Percentiles rank a stretch among this genome's conserved stretches.
phyloP scores from a whole-genome alignment of 768 basidiomycete genomes.

The Daedalea quercina region DNA sequence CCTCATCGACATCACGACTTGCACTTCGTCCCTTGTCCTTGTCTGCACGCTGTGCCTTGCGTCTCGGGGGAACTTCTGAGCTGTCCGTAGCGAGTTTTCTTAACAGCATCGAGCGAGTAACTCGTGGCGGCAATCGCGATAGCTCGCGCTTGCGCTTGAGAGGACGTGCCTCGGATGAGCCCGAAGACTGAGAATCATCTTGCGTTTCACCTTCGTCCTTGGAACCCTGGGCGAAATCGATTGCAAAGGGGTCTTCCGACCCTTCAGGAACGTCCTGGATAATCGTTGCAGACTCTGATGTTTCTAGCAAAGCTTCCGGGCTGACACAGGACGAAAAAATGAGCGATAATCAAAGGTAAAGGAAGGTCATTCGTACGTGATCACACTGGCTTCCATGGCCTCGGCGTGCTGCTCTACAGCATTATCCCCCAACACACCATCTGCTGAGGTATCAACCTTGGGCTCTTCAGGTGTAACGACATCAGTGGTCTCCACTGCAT shows the following conservation, averaged over 20 bases:
- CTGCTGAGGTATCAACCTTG: too few species aligned
- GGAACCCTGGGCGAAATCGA: too few species aligned
- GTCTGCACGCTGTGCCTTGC: slow-evolving; percentile 30
- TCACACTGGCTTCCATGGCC: too few species aligned
- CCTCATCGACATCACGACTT: background rate
- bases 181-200: background rate
- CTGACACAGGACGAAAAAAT: too few species aligned
- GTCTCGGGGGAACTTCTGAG: background rate
- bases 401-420: background rate
- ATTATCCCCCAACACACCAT: too few species aligned
- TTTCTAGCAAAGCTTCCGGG: background rate
- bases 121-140: slow-evolving; percentile 7
- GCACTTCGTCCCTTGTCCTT: slow-evolving; percentile 9
- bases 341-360: too few species aligned
- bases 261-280: background rate
- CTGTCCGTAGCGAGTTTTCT: background rate
- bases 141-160: slow-evolving; percentile 22
- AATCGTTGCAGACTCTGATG: background rate
- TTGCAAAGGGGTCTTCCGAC: too few species aligned
- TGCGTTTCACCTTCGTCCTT: background rate
- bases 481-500: too few species aligned
- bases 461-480: too few species aligned
- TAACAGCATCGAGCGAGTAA: slow-evolving; percentile 19
- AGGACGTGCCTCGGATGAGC: background rate
- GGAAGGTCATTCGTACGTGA: too few species aligned